Base-by-base conservation (phyloP, 2,329 filamentous ascomycete species). In the Talaromyces amestolkiae region DNA sequence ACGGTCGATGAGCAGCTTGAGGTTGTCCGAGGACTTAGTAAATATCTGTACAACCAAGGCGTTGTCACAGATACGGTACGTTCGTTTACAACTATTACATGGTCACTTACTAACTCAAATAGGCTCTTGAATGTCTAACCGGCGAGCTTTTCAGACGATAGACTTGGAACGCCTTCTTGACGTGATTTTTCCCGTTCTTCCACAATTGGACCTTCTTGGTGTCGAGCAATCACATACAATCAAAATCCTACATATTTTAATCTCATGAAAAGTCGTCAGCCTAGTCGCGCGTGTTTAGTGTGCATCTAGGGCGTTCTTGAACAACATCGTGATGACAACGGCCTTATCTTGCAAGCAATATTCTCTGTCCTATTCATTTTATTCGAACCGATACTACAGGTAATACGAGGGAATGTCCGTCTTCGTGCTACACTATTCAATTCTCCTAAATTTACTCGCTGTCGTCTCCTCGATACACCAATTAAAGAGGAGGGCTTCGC, bases 1-100 rank as follows among this genome's bases (percentile, higher is more conserved):
- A 89, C 88, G 0, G 81, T 89, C 1, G 93, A 97, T 47, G 92
- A 99, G 79, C 94, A 99, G 79, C 84, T 97, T 68, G 94, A 97
- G 78, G 84, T 89, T 19, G 84, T 89, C 19, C 85, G 83, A 70
- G 86, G 86, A 1, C 70, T 89, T 66, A 81, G 83, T 69, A 89
- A 87, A 75, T 86, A 89, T 74, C 74, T 89, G 54, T 87, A 87
- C 68, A 88, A 88, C 73, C 86, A 89, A 71, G 87, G 86, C 3
- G 77, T 83, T 17, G 79, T 89, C 63, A 80, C 82, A 33, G 80
- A 83, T 64, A 80, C 83, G 76, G 85, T 88, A 75, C 67, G 76
- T 73, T 49, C 17, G 22, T 1, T 49, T 58, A 27, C 35, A 47
- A 33, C 24, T 41, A 31, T 10, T 64, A 35, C 27, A 41, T 8